These are phyloP conservation scores for Raffaelea arxii DNA, from an alignment of 2,329 filamentous ascomycete genomes.

Conservation along the genomic window DNA sequence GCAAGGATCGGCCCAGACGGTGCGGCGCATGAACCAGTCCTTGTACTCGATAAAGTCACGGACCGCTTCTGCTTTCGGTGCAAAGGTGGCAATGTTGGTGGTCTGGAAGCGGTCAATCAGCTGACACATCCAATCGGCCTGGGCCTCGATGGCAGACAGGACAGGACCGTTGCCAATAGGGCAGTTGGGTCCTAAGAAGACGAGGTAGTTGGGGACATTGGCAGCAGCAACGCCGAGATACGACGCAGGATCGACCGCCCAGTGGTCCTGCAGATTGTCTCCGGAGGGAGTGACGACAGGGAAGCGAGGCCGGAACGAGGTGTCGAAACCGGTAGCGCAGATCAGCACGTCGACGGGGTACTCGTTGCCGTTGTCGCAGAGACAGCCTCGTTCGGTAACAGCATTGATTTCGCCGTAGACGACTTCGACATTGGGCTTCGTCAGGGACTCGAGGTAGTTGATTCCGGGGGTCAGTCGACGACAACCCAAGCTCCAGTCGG, in stretches of 20 bases:
- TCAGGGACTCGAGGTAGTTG: conserved; percentile 32
- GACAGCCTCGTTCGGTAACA: conserved; percentile 20
- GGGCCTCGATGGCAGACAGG: conserved; percentile 12
- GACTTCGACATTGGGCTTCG: conserved; percentile 32
- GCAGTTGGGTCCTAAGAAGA: conserved; percentile 13
- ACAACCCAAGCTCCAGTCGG: conserved; percentile 33
- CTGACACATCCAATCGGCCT: conserved; percentile 34
- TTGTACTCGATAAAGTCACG: conserved; percentile 20
- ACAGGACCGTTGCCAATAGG: conserved; percentile 13
- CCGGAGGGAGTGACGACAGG: conserved; percentile 9
- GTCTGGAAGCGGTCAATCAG: conserved; percentile 40
- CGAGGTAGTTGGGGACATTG: conserved; percentile 20
- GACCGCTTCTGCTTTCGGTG: conserved; percentile 7
- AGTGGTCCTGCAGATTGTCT: conserved; percentile 13
- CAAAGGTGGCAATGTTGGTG: conserved; percentile 30
- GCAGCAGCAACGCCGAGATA: conserved; percentile 20
- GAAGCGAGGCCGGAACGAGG: conserved; percentile 24
- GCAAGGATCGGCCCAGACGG: conserved; percentile 21
- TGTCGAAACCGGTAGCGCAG: conserved; percentile 30
- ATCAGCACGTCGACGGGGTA: conserved; percentile 19
- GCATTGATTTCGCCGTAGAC: conserved; percentile 24
- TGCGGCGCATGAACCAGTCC: conserved; percentile 20
- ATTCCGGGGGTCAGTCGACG: conserved; percentile 31
- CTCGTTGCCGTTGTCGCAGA: conserved; percentile 18
- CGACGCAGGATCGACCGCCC: conserved; percentile 25